Evolutionary conservation across 2,329 filamentous ascomycete genomes (phyloP).

Genomic region (Alternaria arborescens): DNA sequence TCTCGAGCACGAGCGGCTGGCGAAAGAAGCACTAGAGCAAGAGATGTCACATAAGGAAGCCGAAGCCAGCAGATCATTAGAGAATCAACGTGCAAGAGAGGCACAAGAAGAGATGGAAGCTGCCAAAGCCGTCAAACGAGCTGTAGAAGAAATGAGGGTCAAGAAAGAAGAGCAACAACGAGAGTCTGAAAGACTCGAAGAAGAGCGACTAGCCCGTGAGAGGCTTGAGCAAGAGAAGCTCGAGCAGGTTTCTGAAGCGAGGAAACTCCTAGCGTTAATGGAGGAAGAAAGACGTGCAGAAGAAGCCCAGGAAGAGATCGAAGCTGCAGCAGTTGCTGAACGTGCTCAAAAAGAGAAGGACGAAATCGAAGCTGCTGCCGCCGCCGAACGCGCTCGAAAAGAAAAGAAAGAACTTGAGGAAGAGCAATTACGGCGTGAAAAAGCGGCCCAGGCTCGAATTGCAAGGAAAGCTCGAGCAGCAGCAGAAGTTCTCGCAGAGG

Average conservation of each 20-base stretch:
- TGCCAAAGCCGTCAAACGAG: conserved; percentile 6
- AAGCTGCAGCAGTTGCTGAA: conserved; percentile 12
- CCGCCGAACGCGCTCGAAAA: conserved; percentile 8
- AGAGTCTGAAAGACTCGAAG: conserved; percentile 10
- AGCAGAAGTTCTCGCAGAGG: conserved; percentile 4
- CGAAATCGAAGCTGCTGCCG: conserved; percentile 7
- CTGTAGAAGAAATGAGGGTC: not conserved
- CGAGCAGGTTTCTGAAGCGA: conserved; percentile 16
- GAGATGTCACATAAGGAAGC: conserved; percentile 7
- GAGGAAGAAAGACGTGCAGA: conserved; percentile 13
- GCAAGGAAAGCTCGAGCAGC: conserved; percentile 15
- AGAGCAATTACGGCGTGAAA: conserved; percentile 14
- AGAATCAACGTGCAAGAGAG: conserved; percentile 1
- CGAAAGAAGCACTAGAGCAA: conserved; percentile 1
- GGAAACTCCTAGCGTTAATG: conserved; percentile 14
- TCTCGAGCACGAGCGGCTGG: conserved; percentile 10
- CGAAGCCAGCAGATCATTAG: conserved; percentile 6
- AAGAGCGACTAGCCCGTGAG: conserved; percentile 9
- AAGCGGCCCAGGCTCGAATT: conserved; percentile 10
- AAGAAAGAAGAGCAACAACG: conserved; percentile 1
- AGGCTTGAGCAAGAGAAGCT: conserved; percentile 16
- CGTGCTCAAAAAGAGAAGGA: conserved; percentile 13
- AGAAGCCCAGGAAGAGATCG: conserved; percentile 12
- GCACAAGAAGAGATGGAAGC: conserved; percentile 11
- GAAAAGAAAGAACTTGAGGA: conserved; percentile 5